Percentiles rank a stretch among this genome's conserved stretches.
These are phyloP conservation scores for Domatiomyces globalis DNA, from an alignment of 2,329 filamentous ascomycete species.

Conservation along the genomic window DNA sequence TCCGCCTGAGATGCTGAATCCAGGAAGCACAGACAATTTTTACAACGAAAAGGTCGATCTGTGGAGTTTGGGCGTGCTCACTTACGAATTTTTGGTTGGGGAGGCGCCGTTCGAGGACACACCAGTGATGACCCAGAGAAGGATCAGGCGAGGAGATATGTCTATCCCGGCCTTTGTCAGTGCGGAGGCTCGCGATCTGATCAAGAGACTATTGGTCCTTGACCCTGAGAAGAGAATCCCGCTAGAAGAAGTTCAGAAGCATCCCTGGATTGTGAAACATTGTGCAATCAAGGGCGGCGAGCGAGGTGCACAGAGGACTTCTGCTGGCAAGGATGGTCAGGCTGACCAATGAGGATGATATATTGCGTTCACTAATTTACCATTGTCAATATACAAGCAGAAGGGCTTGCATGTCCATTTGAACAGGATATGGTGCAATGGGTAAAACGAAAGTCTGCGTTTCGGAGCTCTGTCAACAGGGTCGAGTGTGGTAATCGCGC, in stretches of 20 bases:
- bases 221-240: constrained; percentile 88
- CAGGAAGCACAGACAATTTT: constrained; percentile 65
- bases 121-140: constrained; percentile 80
- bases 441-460: neutral
- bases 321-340: constrained; percentile 4
- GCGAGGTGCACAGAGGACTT: constrained; percentile 9
- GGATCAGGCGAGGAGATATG: constrained; percentile 85
- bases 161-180: constrained; percentile 81
- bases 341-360: constrained; percentile 1
- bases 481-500: neutral
- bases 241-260: constrained; percentile 72
- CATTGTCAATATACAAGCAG: neutral
- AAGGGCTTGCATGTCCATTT: neutral
- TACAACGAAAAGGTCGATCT: constrained; percentile 94
- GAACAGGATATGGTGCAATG: neutral
- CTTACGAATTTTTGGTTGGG: constrained; percentile 90
- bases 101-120: constrained; percentile 96
- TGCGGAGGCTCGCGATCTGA: constrained; percentile 77
- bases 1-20: constrained; percentile 91
- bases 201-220: constrained; percentile 81
- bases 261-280: constrained; percentile 96
- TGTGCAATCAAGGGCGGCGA: constrained; percentile 34
- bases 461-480: neutral
- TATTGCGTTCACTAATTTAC: constrained; percentile 5
- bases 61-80: constrained; percentile 89